These are phyloP conservation scores for Abrus pulchellus DNA, from an alignment of 306 rosid species.

Conservation along the genomic window DNA sequence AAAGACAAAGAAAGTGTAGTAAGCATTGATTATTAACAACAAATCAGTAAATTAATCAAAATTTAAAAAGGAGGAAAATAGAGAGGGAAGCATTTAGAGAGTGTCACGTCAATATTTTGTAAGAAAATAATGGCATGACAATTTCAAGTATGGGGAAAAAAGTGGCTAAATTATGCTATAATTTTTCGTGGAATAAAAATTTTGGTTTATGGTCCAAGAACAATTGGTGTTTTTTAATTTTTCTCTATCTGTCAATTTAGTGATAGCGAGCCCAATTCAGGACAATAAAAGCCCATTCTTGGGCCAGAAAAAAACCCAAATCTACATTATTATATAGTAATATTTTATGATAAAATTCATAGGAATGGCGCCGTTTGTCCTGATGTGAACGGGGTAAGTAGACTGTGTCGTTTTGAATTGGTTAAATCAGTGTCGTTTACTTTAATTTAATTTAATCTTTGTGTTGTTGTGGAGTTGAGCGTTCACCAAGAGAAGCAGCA, in stretches of 20 bases:
- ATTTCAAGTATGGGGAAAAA: not conserved
- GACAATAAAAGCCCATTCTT: not conserved
- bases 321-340: not conserved
- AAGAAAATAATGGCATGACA: too few species aligned
- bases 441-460: not conserved
- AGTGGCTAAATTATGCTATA: not conserved
- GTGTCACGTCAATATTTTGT: too few species aligned
- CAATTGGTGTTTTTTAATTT: not conserved
- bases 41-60: too few species aligned
- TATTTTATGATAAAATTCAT: too few species aligned
- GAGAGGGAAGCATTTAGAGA: too few species aligned
- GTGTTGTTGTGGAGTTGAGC: constrained; percentile 44
- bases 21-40: too few species aligned
- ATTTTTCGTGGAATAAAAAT: not conserved
- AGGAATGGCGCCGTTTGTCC: constrained; percentile 36
- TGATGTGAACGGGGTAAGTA: not conserved
- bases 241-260: too few species aligned
- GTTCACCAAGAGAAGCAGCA: constrained; percentile 44
- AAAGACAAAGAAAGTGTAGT: too few species aligned
- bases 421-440: constrained; percentile 6
- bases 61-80: too few species aligned
- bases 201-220: not conserved
- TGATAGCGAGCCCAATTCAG: not conserved
- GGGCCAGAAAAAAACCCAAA: constrained; percentile 37
- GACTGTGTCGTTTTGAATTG: constrained; percentile 27